Conservation (phyloP, 768 basidiomycete genomes). For the Psilocybe sp. region DNA sequence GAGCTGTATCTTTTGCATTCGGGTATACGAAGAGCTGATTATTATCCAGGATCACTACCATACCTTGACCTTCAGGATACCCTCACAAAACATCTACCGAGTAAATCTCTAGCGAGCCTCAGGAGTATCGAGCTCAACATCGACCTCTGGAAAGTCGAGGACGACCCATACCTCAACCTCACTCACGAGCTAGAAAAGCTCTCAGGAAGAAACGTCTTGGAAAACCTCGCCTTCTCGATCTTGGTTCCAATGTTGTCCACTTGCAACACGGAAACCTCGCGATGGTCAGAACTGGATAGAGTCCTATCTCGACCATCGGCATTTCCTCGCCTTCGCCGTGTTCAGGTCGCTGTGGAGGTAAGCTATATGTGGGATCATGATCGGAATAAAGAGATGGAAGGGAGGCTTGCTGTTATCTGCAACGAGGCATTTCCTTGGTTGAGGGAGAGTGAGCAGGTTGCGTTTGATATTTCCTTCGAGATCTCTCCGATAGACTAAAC, state of each 20-base stretch:
- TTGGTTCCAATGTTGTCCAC: not conserved
- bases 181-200: conserved; percentile 1
- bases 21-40: not conserved
- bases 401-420: no score
- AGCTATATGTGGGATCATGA: not conserved
- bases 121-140: not conserved
- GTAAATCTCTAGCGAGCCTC: not conserved
- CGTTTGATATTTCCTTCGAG: no score
- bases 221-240: not conserved
- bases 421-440: no score
- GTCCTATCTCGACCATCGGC: not conserved
- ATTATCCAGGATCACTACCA: not conserved
- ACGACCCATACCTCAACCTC: conserved; percentile 5
- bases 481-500: not conserved
- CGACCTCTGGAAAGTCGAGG: not conserved
- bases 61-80: conserved; percentile 1
- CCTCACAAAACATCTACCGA: not conserved
- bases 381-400: not conserved
- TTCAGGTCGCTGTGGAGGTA: not conserved
- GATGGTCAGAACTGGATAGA: conserved; percentile 2
- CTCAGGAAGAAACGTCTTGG: not conserved
- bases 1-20: no score
- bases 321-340: conserved; percentile 5
- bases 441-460: no score
- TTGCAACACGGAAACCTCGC: not conserved